Evolutionary conservation across 2,329 filamentous ascomycete species (phyloP).

Genomic region (Alternaria brassicicola): DNA sequence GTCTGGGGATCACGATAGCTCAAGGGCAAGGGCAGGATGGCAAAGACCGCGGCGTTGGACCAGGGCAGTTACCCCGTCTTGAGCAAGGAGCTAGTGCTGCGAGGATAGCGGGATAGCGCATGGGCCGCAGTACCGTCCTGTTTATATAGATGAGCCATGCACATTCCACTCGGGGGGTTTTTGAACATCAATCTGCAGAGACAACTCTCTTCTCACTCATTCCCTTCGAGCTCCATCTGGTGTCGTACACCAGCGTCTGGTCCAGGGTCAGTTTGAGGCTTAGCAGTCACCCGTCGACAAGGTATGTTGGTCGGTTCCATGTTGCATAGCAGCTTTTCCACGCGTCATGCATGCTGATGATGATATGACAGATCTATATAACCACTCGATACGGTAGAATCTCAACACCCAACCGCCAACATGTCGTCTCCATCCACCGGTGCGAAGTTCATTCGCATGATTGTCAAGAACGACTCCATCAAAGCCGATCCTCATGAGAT

Average conservation of each 20-base stretch:
- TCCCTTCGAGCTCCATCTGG: constrained; percentile 1
- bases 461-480: constrained; percentile 75
- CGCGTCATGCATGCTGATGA: background rate
- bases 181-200: constrained; percentile 30
- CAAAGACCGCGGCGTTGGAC: constrained; percentile 26
- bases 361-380: background rate
- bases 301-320: constrained; percentile 13
- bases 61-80: constrained; percentile 28
- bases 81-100: constrained; percentile 16
- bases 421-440: constrained; percentile 27
- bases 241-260: constrained; percentile 10
- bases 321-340: background rate
- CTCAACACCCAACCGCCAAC: constrained; percentile 2
- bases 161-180: constrained; percentile 9
- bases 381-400: background rate
- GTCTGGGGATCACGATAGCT: background rate
- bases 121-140: constrained; percentile 27
- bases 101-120: constrained; percentile 20
- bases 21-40: constrained; percentile 12
- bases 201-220: constrained; percentile 17
- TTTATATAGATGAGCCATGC: constrained; percentile 33
- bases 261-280: constrained; percentile 8
- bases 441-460: constrained; percentile 56
- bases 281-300: background rate
- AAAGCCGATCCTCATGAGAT: constrained; percentile 69